Percentiles rank a stretch among this genome's conserved stretches.
Evolutionary conservation across 2,329 filamentous ascomycete genomes (phyloP).

Genomic region (Epichloe elymi): DNA sequence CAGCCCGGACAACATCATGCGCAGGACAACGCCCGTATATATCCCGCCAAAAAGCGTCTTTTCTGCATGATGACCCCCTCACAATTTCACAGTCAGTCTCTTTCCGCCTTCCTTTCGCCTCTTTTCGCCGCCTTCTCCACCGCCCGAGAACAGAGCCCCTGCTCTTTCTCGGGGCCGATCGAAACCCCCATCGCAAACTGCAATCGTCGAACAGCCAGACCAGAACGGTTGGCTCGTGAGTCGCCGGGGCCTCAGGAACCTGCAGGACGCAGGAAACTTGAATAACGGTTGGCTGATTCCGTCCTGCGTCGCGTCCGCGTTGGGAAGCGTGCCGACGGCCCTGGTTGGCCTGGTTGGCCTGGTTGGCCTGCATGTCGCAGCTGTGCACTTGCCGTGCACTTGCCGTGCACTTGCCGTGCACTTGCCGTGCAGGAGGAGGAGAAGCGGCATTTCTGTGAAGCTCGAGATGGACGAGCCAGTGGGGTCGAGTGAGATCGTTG

Average conservation of each 20-base stretch:
- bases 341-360: slow-evolving; percentile 4
- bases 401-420: too few species aligned
- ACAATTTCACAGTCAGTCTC: background rate
- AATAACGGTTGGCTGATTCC: background rate
- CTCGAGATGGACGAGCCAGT: slow-evolving; percentile 1
- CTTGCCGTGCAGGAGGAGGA: slow-evolving; percentile 1
- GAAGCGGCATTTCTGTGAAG: background rate
- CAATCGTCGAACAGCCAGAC: background rate
- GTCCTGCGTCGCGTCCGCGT: slow-evolving; percentile 9
- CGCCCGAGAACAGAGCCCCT: background rate
- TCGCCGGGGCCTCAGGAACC: background rate
- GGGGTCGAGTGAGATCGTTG: background rate
- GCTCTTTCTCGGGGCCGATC: background rate
- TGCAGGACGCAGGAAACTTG: background rate
- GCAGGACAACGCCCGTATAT: background rate
- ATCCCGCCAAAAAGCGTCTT: background rate
- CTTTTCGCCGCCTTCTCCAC: background rate
- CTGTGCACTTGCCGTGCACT: too few species aligned
- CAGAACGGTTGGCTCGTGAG: slow-evolving; percentile 1
- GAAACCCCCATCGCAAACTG: background rate
- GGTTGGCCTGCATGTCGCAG: background rate
- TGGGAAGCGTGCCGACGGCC: slow-evolving; percentile 6
- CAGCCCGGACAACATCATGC: background rate
- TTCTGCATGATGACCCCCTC: background rate
- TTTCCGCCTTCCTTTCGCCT: background rate